Evolutionary conservation across 306 rosid species (phyloP).

Genomic region (Cyamopsis tetragonoloba): DNA sequence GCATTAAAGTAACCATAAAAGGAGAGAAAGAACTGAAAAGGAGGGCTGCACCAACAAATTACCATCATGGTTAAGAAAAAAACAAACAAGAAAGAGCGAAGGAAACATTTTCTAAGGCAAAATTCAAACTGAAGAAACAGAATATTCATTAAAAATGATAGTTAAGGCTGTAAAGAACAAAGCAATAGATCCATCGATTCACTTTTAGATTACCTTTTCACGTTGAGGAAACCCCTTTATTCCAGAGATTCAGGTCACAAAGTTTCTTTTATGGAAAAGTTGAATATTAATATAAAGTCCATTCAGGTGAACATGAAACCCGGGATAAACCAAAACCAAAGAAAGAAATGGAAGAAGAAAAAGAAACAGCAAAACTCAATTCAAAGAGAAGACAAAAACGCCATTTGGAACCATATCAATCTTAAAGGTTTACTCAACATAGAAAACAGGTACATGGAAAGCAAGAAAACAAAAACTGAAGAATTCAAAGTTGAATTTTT

Average conservation of each 20-base stretch:
- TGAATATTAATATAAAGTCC: not conserved
- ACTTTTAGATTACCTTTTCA: slow-evolving; percentile 6
- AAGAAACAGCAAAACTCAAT: not conserved
- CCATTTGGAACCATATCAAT: not conserved
- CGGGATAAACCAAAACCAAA: not conserved
- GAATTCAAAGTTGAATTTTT: not conserved
- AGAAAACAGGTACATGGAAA: not conserved
- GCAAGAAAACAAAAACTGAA: not conserved
- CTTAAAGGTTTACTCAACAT: not conserved
- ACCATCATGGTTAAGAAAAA: not conserved
- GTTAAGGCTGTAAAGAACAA: not conserved
- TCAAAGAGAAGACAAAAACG: not conserved
- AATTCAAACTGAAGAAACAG: not conserved
- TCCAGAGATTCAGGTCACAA: slow-evolving; percentile 9
- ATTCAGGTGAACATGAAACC: not conserved
- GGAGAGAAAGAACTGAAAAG: not conserved
- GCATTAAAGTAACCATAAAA: slow-evolving; percentile 4
- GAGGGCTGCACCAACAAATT: not conserved
- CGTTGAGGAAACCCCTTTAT: slow-evolving; percentile 17
- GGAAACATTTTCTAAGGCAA: not conserved
- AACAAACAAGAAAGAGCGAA: not conserved
- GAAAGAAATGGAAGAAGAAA: not conserved
- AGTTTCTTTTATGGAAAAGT: slow-evolving; percentile 8
- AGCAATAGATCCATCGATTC: not conserved
- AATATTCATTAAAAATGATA: slow-evolving; percentile 18